These are phyloP conservation scores for Saksenaea vasiformis DNA, from an alignment of 371 early-diverging fungal genomes.

Conservation along the genomic window DNA sequence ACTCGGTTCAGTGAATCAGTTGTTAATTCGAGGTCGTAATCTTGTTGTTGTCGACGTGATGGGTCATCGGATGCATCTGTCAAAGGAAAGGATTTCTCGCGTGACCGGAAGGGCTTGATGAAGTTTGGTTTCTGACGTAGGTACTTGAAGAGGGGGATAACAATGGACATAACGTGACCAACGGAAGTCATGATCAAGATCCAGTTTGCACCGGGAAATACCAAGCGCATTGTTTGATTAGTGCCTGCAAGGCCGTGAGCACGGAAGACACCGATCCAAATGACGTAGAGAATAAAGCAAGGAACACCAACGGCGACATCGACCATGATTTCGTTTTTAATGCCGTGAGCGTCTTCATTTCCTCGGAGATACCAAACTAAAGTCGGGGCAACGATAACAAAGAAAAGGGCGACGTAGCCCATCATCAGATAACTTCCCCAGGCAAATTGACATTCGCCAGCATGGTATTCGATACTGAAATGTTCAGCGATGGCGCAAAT, in stretches of 20 bases:
- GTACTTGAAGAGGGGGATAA: slow-evolving; percentile 18
- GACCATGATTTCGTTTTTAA: slow-evolving; percentile 26
- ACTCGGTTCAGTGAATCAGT: slow-evolving; percentile 20
- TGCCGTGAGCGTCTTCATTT: slow-evolving; percentile 29
- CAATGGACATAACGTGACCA: slow-evolving; percentile 21
- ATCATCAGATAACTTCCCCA: slow-evolving; percentile 17
- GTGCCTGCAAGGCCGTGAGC: background rate
- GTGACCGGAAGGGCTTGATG: background rate
- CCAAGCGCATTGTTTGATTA: background rate
- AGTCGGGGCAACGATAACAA: slow-evolving; percentile 14
- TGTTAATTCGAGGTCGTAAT: slow-evolving; percentile 1
- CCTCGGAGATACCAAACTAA: slow-evolving; percentile 19
- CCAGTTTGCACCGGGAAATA: slow-evolving; percentile 20
- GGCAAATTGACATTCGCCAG: slow-evolving; percentile 8
- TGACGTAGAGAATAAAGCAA: slow-evolving; percentile 20
- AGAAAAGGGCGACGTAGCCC: slow-evolving; percentile 15
- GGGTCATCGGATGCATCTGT: background rate
- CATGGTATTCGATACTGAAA: background rate
- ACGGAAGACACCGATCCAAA: slow-evolving; percentile 15
- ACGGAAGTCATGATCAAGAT: slow-evolving; percentile 15
- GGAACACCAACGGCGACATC: slow-evolving; percentile 21
- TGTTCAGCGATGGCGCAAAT: slow-evolving; percentile 14
- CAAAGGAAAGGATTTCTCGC: background rate
- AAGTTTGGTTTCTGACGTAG: slow-evolving; percentile 4
- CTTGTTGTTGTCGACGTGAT: background rate